Percentiles rank a stretch among this genome's conserved stretches.
Conservation (phyloP, 2,329 filamentous ascomycete genomes). For the Venturia aucupariae region DNA sequence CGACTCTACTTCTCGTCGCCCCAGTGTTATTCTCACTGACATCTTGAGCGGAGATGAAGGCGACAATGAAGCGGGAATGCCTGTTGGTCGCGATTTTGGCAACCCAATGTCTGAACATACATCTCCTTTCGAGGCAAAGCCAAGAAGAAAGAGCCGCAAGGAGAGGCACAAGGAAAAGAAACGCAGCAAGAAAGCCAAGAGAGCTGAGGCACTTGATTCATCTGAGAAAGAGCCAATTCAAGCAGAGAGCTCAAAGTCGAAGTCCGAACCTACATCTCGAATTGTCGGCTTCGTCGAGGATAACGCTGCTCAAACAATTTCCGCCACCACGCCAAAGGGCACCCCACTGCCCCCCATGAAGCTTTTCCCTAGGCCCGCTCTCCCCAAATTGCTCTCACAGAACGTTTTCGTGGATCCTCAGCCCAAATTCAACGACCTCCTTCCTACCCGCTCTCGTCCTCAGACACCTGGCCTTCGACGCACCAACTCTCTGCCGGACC, state of each 20-base stretch:
- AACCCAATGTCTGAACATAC: background rate
- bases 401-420: conserved; percentile 53
- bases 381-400: conserved; percentile 59
- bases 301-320: conserved; percentile 12
- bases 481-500: conserved; percentile 65
- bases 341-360: background rate
- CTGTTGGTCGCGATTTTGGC: background rate
- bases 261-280: conserved; percentile 24
- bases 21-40: conserved; percentile 6
- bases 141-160: conserved; percentile 30
- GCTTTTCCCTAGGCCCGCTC: conserved; percentile 43
- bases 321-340: conserved; percentile 36
- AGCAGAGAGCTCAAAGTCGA: background rate
- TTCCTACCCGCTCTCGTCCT: conserved; percentile 28
- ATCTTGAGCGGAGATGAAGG: conserved; percentile 46
- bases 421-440: conserved; percentile 21
- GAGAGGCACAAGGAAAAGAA: conserved; percentile 41
- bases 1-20: conserved; percentile 23
- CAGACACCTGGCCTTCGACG: conserved; percentile 49
- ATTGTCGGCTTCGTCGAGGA: conserved; percentile 49
- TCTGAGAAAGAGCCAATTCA: conserved; percentile 8
- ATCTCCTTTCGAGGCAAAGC: conserved; percentile 26
- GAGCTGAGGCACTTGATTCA: background rate
- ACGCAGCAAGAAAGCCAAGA: conserved; percentile 21
- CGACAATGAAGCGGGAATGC: conserved; percentile 34